These are phyloP conservation scores for Hysterangium stoloniferum DNA, from an alignment of 768 basidiomycete genomes.

Conservation along the genomic window DNA sequence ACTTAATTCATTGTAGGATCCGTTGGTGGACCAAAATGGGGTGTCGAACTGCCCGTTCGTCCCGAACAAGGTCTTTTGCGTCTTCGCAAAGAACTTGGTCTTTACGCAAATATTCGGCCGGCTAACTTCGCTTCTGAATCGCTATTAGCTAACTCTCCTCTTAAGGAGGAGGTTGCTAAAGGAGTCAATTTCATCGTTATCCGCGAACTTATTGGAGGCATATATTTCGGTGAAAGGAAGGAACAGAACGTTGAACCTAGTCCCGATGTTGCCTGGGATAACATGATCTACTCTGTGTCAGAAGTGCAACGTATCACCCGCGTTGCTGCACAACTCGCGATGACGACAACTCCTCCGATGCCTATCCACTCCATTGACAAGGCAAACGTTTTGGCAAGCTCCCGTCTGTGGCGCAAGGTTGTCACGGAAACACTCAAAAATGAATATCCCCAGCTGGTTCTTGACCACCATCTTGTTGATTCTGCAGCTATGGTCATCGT, in stretches of 20 bases:
- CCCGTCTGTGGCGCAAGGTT: conserved; percentile 88
- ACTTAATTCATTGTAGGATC: conserved; percentile 50
- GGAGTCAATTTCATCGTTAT: conserved; percentile 91
- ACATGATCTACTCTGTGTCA: conserved; percentile 82
- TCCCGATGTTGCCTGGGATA: conserved; percentile 77
- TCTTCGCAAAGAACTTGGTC: conserved; percentile 86
- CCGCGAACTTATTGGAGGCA: conserved; percentile 92
- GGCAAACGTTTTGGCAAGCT: conserved; percentile 95
- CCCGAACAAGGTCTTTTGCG: conserved; percentile 87
- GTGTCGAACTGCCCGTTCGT: conserved; percentile 76
- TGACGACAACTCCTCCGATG: conserved; percentile 75
- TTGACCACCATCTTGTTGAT: conserved; percentile 93
- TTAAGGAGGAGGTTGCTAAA: conserved; percentile 73
- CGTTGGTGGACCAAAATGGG: conserved; percentile 99
- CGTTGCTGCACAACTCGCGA: conserved; percentile 89
- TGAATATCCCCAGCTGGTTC: conserved; percentile 81
- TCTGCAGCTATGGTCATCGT: conserved; percentile 96
- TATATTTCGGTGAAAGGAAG: conserved; percentile 91
- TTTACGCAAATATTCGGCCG: conserved; percentile 98
- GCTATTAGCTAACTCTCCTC: conserved; percentile 79
- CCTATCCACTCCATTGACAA: conserved; percentile 94
- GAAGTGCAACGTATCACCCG: conserved; percentile 94
- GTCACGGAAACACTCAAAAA: conserved; percentile 76
- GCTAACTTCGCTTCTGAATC: conserved; percentile 92
- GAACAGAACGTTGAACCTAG: conserved; percentile 68